These are phyloP conservation scores for Lasiodiplodia sp. DNA, from an alignment of 2,329 filamentous ascomycete species.

Conservation along the genomic window DNA sequence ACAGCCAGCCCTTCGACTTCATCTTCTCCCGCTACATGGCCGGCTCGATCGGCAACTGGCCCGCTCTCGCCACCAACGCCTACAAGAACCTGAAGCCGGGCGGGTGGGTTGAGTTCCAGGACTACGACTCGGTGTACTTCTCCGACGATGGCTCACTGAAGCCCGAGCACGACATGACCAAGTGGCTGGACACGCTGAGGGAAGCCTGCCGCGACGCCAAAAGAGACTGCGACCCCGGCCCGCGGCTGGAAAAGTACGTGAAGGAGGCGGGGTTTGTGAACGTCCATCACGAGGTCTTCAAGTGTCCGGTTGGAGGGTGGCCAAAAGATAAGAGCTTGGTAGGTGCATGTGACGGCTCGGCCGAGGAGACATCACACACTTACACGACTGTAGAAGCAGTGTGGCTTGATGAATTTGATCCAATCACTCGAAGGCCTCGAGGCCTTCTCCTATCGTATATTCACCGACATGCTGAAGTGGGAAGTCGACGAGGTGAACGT, in stretches of 20 bases:
- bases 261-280: conserved; percentile 53
- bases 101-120: conserved; percentile 57
- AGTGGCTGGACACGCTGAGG: conserved; percentile 29
- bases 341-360: background rate
- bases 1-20: conserved; percentile 61
- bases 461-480: conserved; percentile 52
- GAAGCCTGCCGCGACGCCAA: conserved; percentile 16
- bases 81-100: conserved; percentile 48
- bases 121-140: conserved; percentile 55
- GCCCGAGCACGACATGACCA: conserved; percentile 33
- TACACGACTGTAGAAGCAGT: background rate
- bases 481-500: conserved; percentile 53
- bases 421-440: conserved; percentile 53
- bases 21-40: conserved; percentile 62
- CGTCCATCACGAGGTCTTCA: conserved; percentile 45
- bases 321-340: conserved; percentile 35
- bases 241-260: conserved; percentile 49
- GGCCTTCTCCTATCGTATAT: conserved; percentile 51
- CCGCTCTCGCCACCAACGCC: conserved; percentile 56
- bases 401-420: conserved; percentile 44
- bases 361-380: background rate
- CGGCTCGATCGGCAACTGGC: conserved; percentile 63
- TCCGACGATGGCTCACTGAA: conserved; percentile 46
- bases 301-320: conserved; percentile 41
- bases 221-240: conserved; percentile 32